Evolutionary conservation across 75 land plant species (phyloP).

Genomic region (Ceratopteris richardii): DNA sequence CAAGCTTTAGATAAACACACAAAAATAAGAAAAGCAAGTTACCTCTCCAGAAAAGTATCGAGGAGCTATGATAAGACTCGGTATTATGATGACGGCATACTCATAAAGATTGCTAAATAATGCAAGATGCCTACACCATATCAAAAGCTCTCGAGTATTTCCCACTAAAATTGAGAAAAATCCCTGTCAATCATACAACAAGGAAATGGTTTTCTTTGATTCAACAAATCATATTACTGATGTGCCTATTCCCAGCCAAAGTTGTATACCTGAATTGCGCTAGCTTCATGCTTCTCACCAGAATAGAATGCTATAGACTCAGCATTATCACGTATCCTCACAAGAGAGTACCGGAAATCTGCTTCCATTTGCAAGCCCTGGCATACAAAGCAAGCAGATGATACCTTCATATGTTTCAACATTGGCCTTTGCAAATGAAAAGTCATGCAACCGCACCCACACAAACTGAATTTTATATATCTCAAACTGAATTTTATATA

Average conservation of each 20-base stretch:
- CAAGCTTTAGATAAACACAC: neutral
- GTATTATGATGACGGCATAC: slow-evolving; percentile 38
- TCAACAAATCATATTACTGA: neutral
- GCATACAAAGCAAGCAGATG: neutral
- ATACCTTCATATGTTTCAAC: too few species aligned
- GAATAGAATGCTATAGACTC: slow-evolving; percentile 44
- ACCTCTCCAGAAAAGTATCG: slow-evolving; percentile 44
- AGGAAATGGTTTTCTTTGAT: neutral
- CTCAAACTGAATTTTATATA: too few species aligned
- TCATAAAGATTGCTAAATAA: slow-evolving; percentile 48
- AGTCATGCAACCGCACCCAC: too few species aligned
- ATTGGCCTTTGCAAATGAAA: too few species aligned
- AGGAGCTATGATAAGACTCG: slow-evolving; percentile 43
- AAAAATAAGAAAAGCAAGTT: neutral
- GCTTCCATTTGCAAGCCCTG: slow-evolving; percentile 49
- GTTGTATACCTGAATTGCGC: slow-evolving; percentile 25
- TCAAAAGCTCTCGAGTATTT: slow-evolving; percentile 35
- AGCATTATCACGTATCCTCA: slow-evolving; percentile 44
- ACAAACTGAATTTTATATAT: too few species aligned
- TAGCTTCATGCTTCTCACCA: slow-evolving; percentile 36
- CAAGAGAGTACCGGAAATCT: slow-evolving; percentile 42
- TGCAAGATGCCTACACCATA: slow-evolving; percentile 35
- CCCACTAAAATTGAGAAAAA: slow-evolving; percentile 29
- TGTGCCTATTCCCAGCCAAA: neutral
- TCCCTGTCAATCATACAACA: slow-evolving; percentile 17